A percentile compares a stretch with the other conserved stretches of the same genome.
Conservation (phyloP, 2,329 filamentous ascomycete species). For the Stylonectria norvegica region DNA sequence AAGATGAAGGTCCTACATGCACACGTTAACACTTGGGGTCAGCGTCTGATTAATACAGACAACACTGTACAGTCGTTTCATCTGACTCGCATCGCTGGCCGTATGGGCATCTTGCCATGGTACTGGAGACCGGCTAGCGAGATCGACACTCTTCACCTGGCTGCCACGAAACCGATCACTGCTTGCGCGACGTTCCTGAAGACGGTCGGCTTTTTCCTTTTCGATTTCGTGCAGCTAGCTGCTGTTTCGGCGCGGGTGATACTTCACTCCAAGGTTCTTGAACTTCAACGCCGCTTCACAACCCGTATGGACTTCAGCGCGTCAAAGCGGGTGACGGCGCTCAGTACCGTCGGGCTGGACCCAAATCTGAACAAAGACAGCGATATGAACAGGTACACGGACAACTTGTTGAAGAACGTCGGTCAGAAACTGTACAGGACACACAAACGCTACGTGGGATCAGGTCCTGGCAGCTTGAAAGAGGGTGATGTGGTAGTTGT, state of each 20-base stretch:
- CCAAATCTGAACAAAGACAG: constrained; percentile 1
- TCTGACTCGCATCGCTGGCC: constrained; percentile 21
- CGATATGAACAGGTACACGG: constrained; percentile 11
- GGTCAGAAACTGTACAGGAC: constrained; percentile 28
- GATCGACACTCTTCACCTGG: constrained; percentile 12
- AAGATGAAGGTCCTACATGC: constrained; percentile 6
- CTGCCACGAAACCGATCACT: constrained; percentile 15
- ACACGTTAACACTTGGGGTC: constrained; percentile 9
- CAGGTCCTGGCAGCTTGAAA: constrained; percentile 23
- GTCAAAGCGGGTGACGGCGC: neutral
- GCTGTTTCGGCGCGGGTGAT: constrained; percentile 9
- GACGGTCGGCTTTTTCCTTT: constrained; percentile 3
- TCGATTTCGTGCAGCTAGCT: constrained; percentile 2
- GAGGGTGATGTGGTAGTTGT: constrained; percentile 28
- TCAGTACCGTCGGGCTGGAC: constrained; percentile 13
- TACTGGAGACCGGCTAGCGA: constrained; percentile 21
- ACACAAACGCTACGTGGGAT: constrained; percentile 26
- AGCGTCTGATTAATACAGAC: constrained; percentile 11
- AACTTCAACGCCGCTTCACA: constrained; percentile 1
- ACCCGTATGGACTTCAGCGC: neutral
- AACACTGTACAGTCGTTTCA: constrained; percentile 6
- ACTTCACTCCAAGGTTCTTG: neutral
- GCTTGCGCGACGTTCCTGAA: constrained; percentile 3
- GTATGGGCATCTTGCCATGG: constrained; percentile 22
- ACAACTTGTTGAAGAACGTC: constrained; percentile 17